phyloP scores from a whole-genome alignment of 352 stramenopile species.

The Phytophthora hibernalis region DNA sequence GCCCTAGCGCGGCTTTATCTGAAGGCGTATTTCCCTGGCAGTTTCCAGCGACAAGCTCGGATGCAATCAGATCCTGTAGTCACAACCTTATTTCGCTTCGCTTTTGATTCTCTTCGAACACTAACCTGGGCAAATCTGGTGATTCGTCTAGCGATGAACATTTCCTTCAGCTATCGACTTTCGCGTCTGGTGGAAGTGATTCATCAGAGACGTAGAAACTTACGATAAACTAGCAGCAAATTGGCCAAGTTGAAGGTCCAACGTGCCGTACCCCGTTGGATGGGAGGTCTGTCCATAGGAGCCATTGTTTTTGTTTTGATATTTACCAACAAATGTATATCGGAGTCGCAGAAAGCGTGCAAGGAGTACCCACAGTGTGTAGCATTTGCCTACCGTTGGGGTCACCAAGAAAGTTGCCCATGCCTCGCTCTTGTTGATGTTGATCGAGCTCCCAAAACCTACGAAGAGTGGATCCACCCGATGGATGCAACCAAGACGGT shows the following conservation, averaged over 20 bases:
- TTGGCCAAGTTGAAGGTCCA: slow-evolving; percentile 7
- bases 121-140: slow-evolving; percentile 15
- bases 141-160: slow-evolving; percentile 28
- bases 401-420: slow-evolving; percentile 20
- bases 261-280: slow-evolving; percentile 1
- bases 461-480: slow-evolving; percentile 9
- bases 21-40: slow-evolving; percentile 15
- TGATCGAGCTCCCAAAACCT: slow-evolving; percentile 16
- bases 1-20: slow-evolving; percentile 23
- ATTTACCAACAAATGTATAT: too few relatives aligned
- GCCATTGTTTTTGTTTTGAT: too few relatives aligned
- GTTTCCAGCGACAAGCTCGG: slow-evolving; percentile 23
- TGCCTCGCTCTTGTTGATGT: slow-evolving; percentile 41
- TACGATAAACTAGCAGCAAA: neutral
- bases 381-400: slow-evolving; percentile 9
- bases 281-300: too few relatives aligned
- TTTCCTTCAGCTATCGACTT: slow-evolving; percentile 34
- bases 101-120: slow-evolving; percentile 33
- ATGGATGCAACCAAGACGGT: slow-evolving; percentile 18
- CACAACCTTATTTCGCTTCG: slow-evolving; percentile 26
- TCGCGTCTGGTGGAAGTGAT: slow-evolving; percentile 28
- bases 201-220: slow-evolving; percentile 3
- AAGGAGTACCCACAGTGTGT: slow-evolving; percentile 6
- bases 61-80: slow-evolving; percentile 19
- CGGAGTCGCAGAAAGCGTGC: slow-evolving; percentile 3